These are phyloP conservation scores for Globisporangium orthogonon DNA, from an alignment of 352 stramenopile species.

Conservation along the genomic window DNA sequence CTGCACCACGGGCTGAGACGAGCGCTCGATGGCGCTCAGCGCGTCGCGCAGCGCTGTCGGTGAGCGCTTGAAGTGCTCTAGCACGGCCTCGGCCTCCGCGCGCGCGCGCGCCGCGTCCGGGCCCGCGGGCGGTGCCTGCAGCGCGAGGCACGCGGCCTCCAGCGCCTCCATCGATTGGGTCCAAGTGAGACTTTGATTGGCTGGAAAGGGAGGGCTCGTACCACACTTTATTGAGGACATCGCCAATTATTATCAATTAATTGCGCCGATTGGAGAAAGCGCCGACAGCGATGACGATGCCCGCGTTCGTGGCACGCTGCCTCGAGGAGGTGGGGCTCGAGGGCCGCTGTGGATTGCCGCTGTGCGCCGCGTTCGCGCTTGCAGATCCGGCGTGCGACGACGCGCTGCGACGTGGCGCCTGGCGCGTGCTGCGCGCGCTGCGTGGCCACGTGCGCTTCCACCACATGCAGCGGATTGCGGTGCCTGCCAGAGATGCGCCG, in stretches of 20 bases:
- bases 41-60: conserved; percentile 51
- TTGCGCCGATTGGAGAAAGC: too few relatives aligned
- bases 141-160: conserved; percentile 57
- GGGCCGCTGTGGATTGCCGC: conserved; percentile 56
- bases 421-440: conserved; percentile 57
- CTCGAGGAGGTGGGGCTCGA: conserved; percentile 79
- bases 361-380: conserved; percentile 53
- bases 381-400: conserved; percentile 50
- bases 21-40: conserved; percentile 39
- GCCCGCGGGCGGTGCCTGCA: conserved; percentile 55
- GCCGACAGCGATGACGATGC: conserved; percentile 27
- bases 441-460: conserved; percentile 51
- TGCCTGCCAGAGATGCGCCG: too few relatives aligned
- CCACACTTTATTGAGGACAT: too few relatives aligned
- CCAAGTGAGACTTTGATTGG: neutral
- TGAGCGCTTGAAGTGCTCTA: conserved; percentile 82
- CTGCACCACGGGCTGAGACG: conserved; percentile 51
- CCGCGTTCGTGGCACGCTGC: conserved; percentile 64
- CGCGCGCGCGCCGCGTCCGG: conserved; percentile 43
- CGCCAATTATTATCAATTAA: too few relatives aligned
- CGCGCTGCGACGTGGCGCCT: conserved; percentile 50
- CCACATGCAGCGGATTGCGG: conserved; percentile 35
- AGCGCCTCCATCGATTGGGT: conserved; percentile 39
- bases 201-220: neutral
- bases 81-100: conserved; percentile 49